phyloP scores from a whole-genome alignment of 2,329 filamentous ascomycete genomes.

The Cercospora sp. region DNA sequence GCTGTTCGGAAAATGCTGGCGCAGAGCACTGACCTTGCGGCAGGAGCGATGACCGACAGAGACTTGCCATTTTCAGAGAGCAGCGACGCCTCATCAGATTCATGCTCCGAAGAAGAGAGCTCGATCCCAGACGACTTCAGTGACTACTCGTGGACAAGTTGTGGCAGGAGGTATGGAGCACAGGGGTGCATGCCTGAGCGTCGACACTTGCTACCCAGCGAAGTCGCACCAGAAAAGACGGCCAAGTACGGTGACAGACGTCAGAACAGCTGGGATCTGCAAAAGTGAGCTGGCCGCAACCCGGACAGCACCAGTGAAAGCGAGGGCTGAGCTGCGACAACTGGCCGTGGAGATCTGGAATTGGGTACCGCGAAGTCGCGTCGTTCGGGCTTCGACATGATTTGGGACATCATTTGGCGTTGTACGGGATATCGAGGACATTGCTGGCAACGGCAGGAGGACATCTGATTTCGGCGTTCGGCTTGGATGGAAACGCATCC shows the following conservation, averaged over 20 bases:
- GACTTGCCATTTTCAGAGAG: background rate
- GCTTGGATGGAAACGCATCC: background rate
- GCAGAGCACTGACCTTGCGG: background rate
- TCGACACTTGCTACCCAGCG: background rate
- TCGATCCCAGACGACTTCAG: background rate
- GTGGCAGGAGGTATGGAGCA: background rate
- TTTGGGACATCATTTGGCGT: background rate
- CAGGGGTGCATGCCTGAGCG: background rate
- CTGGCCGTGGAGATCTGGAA: background rate
- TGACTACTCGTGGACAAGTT: background rate
- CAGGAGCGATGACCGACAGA: background rate
- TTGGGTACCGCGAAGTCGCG: background rate
- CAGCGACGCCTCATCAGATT: background rate
- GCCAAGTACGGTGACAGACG: background rate
- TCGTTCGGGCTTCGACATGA: background rate
- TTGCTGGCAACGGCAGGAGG: background rate
- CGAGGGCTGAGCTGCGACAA: background rate
- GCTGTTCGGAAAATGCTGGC: too few relatives aligned
- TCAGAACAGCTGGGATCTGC: background rate
- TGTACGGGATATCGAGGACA: background rate
- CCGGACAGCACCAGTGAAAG: background rate
- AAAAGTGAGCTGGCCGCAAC: background rate
- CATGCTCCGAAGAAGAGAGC: background rate
- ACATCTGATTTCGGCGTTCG: background rate
- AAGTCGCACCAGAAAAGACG: background rate